Evolutionary conservation across 768 basidiomycete species (phyloP), one percentile per base, ranked within the genome.

Genomic region (Boletus reticuloceps): DNA sequence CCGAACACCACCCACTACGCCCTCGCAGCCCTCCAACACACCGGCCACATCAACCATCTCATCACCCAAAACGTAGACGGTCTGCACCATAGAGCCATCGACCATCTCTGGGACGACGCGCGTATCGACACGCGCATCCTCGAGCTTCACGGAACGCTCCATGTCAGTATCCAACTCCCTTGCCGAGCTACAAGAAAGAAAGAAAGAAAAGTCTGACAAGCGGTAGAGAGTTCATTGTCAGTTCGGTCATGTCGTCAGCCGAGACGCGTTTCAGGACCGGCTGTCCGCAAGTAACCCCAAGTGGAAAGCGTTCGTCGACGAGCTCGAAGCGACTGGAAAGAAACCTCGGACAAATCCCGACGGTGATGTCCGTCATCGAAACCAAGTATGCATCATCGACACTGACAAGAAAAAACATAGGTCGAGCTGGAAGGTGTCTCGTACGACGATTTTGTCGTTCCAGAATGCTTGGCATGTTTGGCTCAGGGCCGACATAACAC

Each of bases 11-110:
- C 89, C 0, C 96, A 98, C 68, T 91, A 82, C 62, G 87, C 91
- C 10, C 74, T 98, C 27, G 88, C 91, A 6, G 91, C 94, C 3
- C 75, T 97, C 45, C 88, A 91, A 64, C 77, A 91, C 59, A 72
- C 87, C 10, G 81, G 79, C 4, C 70, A 84, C 50, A 75, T 90
- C 19, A 71, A 79, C 20, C 73, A 75, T 27, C 69, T 94, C 32
- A 84, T 98, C 58, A 98, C 96, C 0, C 89, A 88, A 70, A 91
- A 91, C 61, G 95, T 98, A n/a, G 96, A 98, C 64, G 94, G 94
- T 3, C 81, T 98, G 7, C 95, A 98, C 65, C 85, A 85, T 49
- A 92, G 91, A 72, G 90, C 92, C 9, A 71, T 89, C 19, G 53
- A 71, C 36, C 71, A 73, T 66, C 77, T 80, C 56, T 74, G 70